Evolutionary conservation across 129 eudicot genomes (phyloP).

Genomic region (Saposhnikovia divaricata): DNA sequence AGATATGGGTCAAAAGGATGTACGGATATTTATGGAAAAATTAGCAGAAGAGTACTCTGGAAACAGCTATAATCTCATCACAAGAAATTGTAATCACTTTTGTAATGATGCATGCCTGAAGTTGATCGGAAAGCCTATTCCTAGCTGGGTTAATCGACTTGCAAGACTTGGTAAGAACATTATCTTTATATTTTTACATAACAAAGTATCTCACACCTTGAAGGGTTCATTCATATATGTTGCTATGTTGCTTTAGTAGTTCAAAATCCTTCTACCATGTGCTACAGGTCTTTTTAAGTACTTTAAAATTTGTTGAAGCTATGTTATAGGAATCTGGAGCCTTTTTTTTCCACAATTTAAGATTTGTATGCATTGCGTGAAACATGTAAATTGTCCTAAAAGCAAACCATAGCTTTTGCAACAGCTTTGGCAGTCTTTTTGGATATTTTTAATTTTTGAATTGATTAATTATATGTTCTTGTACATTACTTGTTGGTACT

Average conservation of each 20-base stretch:
- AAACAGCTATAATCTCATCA: slow-evolving; percentile 67
- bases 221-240: not conserved
- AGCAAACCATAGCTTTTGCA: not conserved
- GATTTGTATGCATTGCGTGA: not conserved
- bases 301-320: not conserved
- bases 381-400: not conserved
- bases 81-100: slow-evolving; percentile 87
- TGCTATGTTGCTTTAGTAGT: not conserved
- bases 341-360: not conserved
- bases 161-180: slow-evolving; percentile 79
- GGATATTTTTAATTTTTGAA: not conserved
- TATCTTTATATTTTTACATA: not conserved
- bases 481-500: not conserved
- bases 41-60: slow-evolving; percentile 67
- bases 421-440: not conserved
- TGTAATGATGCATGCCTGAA: slow-evolving; percentile 69
- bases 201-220: not conserved
- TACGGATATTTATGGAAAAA: slow-evolving; percentile 58
- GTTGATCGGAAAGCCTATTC: slow-evolving; percentile 67
- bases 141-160: slow-evolving; percentile 87
- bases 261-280: not conserved
- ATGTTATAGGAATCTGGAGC: not conserved
- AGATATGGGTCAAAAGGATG: slow-evolving; percentile 70
- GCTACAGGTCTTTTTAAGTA: not conserved
- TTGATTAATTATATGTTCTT: not conserved